Conservation (phyloP, 2,329 filamentous ascomycete species). For the Aspergillus ochraceoroseus region DNA sequence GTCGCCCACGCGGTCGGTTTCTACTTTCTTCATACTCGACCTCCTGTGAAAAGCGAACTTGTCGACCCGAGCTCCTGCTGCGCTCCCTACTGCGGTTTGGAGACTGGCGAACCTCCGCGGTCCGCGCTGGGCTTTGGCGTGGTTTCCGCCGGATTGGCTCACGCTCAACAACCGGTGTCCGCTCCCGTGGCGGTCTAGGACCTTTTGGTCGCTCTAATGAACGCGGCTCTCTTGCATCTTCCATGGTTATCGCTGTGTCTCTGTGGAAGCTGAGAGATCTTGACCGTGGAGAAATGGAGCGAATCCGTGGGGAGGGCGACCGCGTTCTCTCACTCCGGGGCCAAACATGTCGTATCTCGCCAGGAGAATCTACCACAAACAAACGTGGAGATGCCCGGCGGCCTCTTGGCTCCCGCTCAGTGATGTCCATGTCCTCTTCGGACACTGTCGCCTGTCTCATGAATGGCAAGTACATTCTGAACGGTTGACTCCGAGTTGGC, state of each 20-base stretch:
- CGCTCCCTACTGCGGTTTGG: conserved; percentile 7
- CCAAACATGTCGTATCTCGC: conserved; percentile 7
- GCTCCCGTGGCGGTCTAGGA: conserved; percentile 17
- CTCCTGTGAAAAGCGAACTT: conserved; percentile 20
- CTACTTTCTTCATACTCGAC: conserved; percentile 16
- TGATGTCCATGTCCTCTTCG: neutral
- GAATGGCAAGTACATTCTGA: conserved; percentile 17
- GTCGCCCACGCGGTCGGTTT: conserved; percentile 4
- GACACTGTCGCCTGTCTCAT: conserved; percentile 10
- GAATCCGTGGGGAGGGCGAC: conserved; percentile 9
- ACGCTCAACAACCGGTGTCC: conserved; percentile 21
- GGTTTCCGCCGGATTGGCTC: conserved; percentile 13
- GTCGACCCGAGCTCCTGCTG: conserved; percentile 9
- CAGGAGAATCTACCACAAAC: conserved; percentile 16
- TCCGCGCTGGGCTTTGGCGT: neutral
- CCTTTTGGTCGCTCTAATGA: conserved; percentile 2
- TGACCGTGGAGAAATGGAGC: conserved; percentile 9
- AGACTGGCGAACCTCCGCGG: conserved; percentile 17
- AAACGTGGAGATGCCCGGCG: conserved; percentile 12
- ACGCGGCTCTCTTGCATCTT: conserved; percentile 3
- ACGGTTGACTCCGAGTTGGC: conserved; percentile 12
- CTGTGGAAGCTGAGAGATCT: neutral
- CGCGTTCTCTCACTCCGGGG: conserved; percentile 1
- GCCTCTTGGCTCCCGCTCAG: conserved; percentile 6
- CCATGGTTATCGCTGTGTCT: neutral